Evolutionary conservation across 2,329 filamentous ascomycete species (phyloP), one percentile per base, ranked within the genome.

Genomic region (Colletotrichum sublineola): DNA sequence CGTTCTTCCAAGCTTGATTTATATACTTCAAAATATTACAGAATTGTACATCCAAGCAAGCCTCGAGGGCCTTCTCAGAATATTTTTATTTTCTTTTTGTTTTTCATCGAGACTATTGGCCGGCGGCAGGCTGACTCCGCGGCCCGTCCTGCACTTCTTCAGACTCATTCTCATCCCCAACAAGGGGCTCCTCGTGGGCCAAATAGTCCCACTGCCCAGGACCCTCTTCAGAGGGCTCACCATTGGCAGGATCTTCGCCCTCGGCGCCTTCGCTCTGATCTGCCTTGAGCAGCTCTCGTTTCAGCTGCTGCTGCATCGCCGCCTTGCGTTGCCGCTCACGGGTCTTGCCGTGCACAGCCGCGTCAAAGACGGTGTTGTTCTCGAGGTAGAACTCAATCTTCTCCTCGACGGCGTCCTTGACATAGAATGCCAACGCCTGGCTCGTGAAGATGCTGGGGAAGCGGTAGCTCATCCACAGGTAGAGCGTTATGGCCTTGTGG

Each of bases 401-500:
- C 63, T 90, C 86, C 82, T 98, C 95, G 2, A 95, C 91, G 62
- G 97, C 80, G 8, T 83, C 81, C 79, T 97, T 97, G 61, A 94
- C 90, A 79, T 97, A 91, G 75, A 93, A 92, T 0, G 94, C 95
- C 55, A 97, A 85, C 0, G 85, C 85, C 76, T 96, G 90, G 75
- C 92, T 93, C 7, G 85, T 88, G 80, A 98, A 97, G 63, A 97
- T 87, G 61, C 94, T 93, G 4, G 90, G 87, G 80, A 96, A 97
- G 8, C 96, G 92, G 81, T 96, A 98, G 76, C 93, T 96, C 20
- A 99, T 86, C 96, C 96, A 99, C 2, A 97, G 87, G 79, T 98
- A 99, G 58, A 95, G 84, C 56, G 96, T 94, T 48, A 99, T 84
- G 38, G 90, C 86, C 77, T 94, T 93, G 83, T 99, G 96, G 20